Percentiles rank a stretch among this genome's conserved stretches.
Evolutionary conservation across 805 yeast species (phyloP).

Genomic region (Starmerella bombicola): DNA sequence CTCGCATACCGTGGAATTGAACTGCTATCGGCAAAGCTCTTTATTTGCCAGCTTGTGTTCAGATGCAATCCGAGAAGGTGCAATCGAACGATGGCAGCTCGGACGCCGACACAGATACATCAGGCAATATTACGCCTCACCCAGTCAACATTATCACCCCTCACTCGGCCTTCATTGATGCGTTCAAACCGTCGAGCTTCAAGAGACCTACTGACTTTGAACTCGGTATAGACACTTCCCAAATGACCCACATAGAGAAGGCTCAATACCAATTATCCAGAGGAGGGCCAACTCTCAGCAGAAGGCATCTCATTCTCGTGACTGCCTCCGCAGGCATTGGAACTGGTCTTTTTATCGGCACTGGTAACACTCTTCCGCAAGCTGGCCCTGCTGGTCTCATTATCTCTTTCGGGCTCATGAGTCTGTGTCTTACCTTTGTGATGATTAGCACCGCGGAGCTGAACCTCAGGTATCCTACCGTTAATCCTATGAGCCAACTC

Average conservation of each 20-base stretch:
- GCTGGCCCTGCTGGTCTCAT: constrained; percentile 53
- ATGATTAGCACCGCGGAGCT: constrained; percentile 60
- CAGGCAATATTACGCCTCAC: neutral
- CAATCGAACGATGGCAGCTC: neutral
- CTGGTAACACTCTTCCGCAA: constrained; percentile 52
- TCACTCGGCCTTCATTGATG: constrained; percentile 15
- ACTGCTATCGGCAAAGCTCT: too few relatives aligned
- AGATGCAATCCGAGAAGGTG: neutral
- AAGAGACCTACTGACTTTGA: constrained; percentile 33
- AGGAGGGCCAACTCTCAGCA: constrained; percentile 29
- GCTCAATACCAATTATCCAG: constrained; percentile 36
- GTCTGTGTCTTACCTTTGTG: constrained; percentile 56
- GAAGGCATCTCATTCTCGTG: constrained; percentile 52
- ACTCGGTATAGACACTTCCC: constrained; percentile 21
- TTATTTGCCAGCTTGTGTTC: too few relatives aligned
- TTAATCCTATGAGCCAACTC: constrained; percentile 55
- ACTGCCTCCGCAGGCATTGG: constrained; percentile 78
- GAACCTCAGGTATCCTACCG: constrained; percentile 52
- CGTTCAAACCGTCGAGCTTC: constrained; percentile 25
- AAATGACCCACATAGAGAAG: constrained; percentile 25
- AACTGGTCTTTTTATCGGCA: constrained; percentile 67
- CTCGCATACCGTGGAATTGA: too few relatives aligned
- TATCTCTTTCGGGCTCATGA: constrained; percentile 56
- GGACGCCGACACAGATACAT: neutral
- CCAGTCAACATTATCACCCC: constrained; percentile 10